Percentiles rank a stretch among this genome's conserved stretches.
Evolutionary conservation across 805 yeast species (phyloP).

Genomic region (Jamesozyma spencerorum): DNA sequence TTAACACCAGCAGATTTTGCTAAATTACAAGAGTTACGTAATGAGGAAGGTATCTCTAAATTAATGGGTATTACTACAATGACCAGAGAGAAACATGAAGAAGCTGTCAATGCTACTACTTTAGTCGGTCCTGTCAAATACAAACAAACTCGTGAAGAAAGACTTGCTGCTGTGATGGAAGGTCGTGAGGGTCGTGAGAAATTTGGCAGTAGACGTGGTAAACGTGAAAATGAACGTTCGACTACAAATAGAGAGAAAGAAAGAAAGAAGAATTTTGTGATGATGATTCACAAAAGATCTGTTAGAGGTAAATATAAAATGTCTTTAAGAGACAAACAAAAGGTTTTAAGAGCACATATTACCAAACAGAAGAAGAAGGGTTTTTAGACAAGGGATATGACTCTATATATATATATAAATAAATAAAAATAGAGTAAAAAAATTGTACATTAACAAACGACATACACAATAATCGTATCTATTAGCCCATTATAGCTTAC

Average conservation of each 20-base stretch:
- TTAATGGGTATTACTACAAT: slow-evolving; percentile 44
- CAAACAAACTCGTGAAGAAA: slow-evolving; percentile 84
- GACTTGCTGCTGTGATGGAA: slow-evolving; percentile 76
- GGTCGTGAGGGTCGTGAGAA: slow-evolving; percentile 90
- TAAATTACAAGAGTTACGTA: slow-evolving; percentile 77
- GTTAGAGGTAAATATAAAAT: slow-evolving; percentile 90
- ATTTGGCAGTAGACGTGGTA: slow-evolving; percentile 82
- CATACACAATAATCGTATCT: too few species aligned
- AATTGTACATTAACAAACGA: slow-evolving; percentile 1
- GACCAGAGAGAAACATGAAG: slow-evolving; percentile 49
- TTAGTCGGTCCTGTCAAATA: slow-evolving; percentile 67
- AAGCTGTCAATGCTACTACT: slow-evolving; percentile 67
- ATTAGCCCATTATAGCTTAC: too few species aligned
- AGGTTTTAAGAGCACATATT: slow-evolving; percentile 74
- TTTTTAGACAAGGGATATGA: slow-evolving; percentile 8
- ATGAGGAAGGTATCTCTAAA: slow-evolving; percentile 79
- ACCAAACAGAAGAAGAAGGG: slow-evolving; percentile 88
- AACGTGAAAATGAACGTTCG: slow-evolving; percentile 64
- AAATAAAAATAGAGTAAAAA: not conserved
- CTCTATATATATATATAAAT: too few species aligned
- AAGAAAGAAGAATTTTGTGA: slow-evolving; percentile 95
- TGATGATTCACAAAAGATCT: slow-evolving; percentile 93
- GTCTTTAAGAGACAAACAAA: slow-evolving; percentile 86
- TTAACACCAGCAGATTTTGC: slow-evolving; percentile 98
- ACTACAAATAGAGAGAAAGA: slow-evolving; percentile 95